Base-by-base conservation (phyloP, 148 eudicot genomes). In the Chenopodium quinoa region DNA sequence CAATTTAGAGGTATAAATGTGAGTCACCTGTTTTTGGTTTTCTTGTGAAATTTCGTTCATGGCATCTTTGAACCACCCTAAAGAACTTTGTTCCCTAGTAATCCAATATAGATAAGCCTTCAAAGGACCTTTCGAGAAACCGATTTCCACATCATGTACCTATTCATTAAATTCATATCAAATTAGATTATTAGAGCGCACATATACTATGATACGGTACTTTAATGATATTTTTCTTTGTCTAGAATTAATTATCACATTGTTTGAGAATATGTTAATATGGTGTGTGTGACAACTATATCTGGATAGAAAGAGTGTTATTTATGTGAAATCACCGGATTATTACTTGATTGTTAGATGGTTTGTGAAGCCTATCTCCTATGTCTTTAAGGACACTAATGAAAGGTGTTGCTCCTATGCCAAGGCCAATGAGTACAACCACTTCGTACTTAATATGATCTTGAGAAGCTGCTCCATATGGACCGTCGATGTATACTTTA, bases 391-490 rank as follows among this genome's bases (percentile, higher is more conserved):
- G 83, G 67, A 86, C 77, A 70, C 88, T 86, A 31, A 83, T 80
- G 83, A 86, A 86, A 37, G 88, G 88, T 9, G 88, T 86, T 40
- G 78, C 82, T 46, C 88, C 88, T 10, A 86, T 83, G 79, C 88
- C 88, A 66, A 86, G 86, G 60, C 88, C 88, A 56, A 86, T 73
- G 50, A 86, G 77, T 47, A 86, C 75, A 31, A 78, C 76, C 0
- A 86, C 34, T 58, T 83, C 88, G 46, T 86, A 86, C 46, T 86
- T 86, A 29, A 77, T 67, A 77, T 83, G 80, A 58, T 86, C 88
- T 80, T 86, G 88, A 72, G 88, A 80, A 44, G 88, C 83, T 72
- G 88, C 86, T 70, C 88, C 88, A 77, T 83, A 86, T 5, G 88
- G 86, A 19, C 88, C 88, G n/a, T 86, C 88, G 9, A 86, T 83